Base-by-base conservation (phyloP, 345 rosid genomes). In the Rhodomyrtus tomentosa region DNA sequence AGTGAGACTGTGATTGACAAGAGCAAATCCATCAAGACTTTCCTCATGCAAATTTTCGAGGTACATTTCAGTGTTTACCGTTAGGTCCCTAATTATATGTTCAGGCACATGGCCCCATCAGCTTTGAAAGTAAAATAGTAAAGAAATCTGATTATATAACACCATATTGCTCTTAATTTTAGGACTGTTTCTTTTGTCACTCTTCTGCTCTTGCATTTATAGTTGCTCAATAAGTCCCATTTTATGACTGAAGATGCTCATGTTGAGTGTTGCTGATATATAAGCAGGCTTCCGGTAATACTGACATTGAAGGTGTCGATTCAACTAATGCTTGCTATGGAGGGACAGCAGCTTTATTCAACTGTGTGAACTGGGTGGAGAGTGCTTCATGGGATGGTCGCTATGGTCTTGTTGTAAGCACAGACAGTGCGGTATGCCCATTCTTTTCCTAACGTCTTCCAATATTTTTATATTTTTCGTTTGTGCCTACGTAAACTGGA, bases 371-470 rank as follows among this genome's bases (percentile, higher is more conserved):
- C 84, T 98, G 99, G 99, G 98, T 96, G 88, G 99, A 98, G 90
- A 96, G 99, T 89, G 87, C 88, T 86, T 98, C 99, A 18, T 98
- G 99, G 99, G 99, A 98, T 83, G 98, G 99, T 85, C 96, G 99
- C 84, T 98, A 95, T 89, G 99, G 99, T 59, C 95, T 98, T 74
- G 98, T 94, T 85, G 95, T 98, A 79, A 92, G 98, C 87, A 98
- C 99, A 32, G 99, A 98, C 88, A 98, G 99, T 81, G 99, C 99
- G 95, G 99, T 98, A 93, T 85, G 94, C 38, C 45, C 32, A 83
- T 86, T 81, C 74, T 73, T 83, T 86, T 81, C 54, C 36, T 36
- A 68, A 36, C 5, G 13, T 20, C 45, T 68, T 36, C 45, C 45
- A 1, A 8, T 36, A 4, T 68, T 68, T 68, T 32, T 32, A 68